A percentile compares a stretch with the other conserved stretches of the same genome.
These are phyloP conservation scores for Neurospora sp. DNA, from an alignment of 495 filamentous ascomycete species.

Conservation along the genomic window DNA sequence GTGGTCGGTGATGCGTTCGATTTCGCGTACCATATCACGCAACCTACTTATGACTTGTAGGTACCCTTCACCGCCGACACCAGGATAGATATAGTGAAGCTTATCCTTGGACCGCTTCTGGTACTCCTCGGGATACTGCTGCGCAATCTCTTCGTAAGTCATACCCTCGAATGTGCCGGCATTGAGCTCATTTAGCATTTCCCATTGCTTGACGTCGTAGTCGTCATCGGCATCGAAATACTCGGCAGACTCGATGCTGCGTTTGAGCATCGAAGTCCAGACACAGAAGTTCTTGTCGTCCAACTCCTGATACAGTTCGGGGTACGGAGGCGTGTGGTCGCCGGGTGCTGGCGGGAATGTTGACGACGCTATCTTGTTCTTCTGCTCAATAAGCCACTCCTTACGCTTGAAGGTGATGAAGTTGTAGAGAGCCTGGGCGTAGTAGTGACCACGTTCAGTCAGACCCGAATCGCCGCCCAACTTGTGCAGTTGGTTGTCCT, in stretches of 20 bases:
- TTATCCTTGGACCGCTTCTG: slow-evolving; percentile 66
- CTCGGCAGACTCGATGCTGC: slow-evolving; percentile 72
- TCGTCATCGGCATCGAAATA: slow-evolving; percentile 90
- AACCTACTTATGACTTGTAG: slow-evolving; percentile 93
- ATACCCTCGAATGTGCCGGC: slow-evolving; percentile 86
- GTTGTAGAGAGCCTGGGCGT: slow-evolving; percentile 58
- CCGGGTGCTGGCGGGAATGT: slow-evolving; percentile 77
- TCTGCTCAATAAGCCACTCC: slow-evolving; percentile 69
- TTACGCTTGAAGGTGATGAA: slow-evolving; percentile 69
- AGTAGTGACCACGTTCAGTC: slow-evolving; percentile 61
- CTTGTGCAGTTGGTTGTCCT: slow-evolving; percentile 68
- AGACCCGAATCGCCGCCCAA: slow-evolving; percentile 81
- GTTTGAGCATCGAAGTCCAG: slow-evolving; percentile 94
- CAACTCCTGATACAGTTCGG: slow-evolving; percentile 56
- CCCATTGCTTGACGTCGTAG: slow-evolving; percentile 94
- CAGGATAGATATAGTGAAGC: slow-evolving; percentile 87
- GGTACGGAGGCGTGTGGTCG: slow-evolving; percentile 90
- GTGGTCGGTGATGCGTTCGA: slow-evolving; percentile 94
- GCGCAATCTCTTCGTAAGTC: slow-evolving; percentile 83
- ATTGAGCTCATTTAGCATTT: slow-evolving; percentile 94
- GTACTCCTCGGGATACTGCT: slow-evolving; percentile 67
- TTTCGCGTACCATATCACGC: slow-evolving; percentile 90
- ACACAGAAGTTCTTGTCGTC: slow-evolving; percentile 88
- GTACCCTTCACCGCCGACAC: slow-evolving; percentile 90
- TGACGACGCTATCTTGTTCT: slow-evolving; percentile 55